These are phyloP conservation scores for Scheffersomyces stipitis DNA, from an alignment of 805 yeast genomes.

Conservation along the genomic window DNA sequence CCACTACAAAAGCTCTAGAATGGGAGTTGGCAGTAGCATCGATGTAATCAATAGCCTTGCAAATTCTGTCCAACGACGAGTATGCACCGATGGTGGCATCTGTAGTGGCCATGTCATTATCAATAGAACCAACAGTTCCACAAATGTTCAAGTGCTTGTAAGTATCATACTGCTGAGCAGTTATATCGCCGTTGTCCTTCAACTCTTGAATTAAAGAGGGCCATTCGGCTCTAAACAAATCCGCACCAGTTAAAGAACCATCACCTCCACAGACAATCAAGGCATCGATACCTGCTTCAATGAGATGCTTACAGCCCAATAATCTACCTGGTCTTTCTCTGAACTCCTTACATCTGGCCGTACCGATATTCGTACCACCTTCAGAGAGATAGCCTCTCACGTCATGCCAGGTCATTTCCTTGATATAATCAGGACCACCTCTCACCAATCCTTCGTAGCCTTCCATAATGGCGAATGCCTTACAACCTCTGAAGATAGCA, in stretches of 20 bases:
- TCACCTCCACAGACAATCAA: conserved; percentile 98
- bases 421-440: conserved; percentile 75
- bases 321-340: conserved; percentile 83
- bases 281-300: conserved; percentile 88
- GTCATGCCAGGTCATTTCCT: conserved; percentile 86
- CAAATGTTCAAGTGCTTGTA: conserved; percentile 79
- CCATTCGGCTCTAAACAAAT: conserved; percentile 92
- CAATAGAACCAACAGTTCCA: conserved; percentile 95
- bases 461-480: conserved; percentile 87
- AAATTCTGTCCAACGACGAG: conserved; percentile 89
- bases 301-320: conserved; percentile 79
- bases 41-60: conserved; percentile 92
- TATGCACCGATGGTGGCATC: conserved; percentile 97
- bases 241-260: conserved; percentile 98
- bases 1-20: conserved; percentile 95
- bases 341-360: conserved; percentile 89
- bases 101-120: conserved; percentile 96
- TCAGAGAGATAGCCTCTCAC: conserved; percentile 90
- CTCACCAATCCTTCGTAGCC: conserved; percentile 92
- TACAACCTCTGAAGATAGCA: conserved; percentile 84
- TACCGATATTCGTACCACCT: conserved; percentile 96
- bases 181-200: conserved; percentile 51
- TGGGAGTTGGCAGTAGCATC: conserved; percentile 98
- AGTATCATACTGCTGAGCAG: conserved; percentile 57
- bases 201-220: conserved; percentile 81